These are phyloP conservation scores for Neonectria coccinea DNA, from an alignment of 2,329 filamentous ascomycete species.

Conservation along the genomic window DNA sequence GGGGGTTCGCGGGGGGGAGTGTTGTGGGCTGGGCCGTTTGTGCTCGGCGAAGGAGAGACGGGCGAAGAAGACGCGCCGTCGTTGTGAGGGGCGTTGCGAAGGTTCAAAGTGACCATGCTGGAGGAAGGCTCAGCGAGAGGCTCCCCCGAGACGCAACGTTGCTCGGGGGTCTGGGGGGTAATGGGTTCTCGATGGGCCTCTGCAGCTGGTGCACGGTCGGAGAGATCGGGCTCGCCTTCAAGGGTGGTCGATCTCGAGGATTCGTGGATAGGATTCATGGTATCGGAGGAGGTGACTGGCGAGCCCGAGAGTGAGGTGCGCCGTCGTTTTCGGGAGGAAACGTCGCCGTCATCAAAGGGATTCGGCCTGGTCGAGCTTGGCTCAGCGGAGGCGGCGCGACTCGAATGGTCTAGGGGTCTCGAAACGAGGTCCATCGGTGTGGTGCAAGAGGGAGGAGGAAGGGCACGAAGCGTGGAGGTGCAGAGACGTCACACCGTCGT, in stretches of 20 bases:
- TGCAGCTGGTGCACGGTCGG: constrained; percentile 41
- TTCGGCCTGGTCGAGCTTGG: constrained; percentile 72
- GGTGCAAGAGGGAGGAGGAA: constrained; percentile 49
- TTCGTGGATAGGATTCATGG: constrained; percentile 49
- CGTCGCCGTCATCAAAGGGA: constrained; percentile 71
- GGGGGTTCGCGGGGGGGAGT: constrained; percentile 11
- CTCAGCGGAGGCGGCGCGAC: constrained; percentile 72
- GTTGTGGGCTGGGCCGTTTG: constrained; percentile 24
- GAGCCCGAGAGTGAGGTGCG: constrained; percentile 69
- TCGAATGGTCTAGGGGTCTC: constrained; percentile 63
- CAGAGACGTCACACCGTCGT: constrained; percentile 63
- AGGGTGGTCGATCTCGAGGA: constrained; percentile 49
- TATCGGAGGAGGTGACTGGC: constrained; percentile 64
- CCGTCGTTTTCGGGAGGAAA: constrained; percentile 69
- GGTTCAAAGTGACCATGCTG: constrained; percentile 71
- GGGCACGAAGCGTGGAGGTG: constrained; percentile 58
- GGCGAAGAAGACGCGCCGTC: constrained; percentile 59
- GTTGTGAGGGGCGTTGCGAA: constrained; percentile 60
- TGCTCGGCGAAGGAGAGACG: constrained; percentile 53
- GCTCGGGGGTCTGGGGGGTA: constrained; percentile 58
- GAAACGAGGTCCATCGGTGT: constrained; percentile 67
- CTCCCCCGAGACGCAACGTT: constrained; percentile 47
- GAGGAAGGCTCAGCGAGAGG: constrained; percentile 55
- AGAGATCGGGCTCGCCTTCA: constrained; percentile 46
- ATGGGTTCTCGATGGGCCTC: constrained; percentile 57